Conservation (phyloP, 1,139 yeast species). For the Geotrichum reessii region DNA sequence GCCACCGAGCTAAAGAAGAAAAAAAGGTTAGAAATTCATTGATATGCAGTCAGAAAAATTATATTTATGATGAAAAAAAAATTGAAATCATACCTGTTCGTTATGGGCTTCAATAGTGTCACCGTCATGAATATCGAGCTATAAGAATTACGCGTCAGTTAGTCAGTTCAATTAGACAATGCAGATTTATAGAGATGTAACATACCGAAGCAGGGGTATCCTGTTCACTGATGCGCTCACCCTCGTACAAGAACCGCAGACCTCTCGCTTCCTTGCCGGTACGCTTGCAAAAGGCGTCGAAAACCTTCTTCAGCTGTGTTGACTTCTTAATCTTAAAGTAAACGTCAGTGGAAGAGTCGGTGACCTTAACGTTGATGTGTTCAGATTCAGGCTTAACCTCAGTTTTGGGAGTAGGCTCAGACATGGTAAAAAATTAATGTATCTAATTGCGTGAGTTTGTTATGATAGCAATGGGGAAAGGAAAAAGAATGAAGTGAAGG, state of each 20-base stretch:
- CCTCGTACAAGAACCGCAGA: constrained; percentile 86
- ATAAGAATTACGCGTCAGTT: constrained; percentile 20
- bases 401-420: constrained; percentile 30
- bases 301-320: constrained; percentile 87
- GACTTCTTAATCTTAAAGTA: constrained; percentile 92
- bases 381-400: constrained; percentile 37
- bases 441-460: background rate
- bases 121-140: constrained; percentile 85
- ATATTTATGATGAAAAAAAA: background rate
- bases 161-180: background rate
- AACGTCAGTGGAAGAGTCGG: constrained; percentile 89
- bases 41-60: background rate
- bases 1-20: constrained; percentile 11
- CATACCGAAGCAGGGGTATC: constrained; percentile 78
- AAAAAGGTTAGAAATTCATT: background rate
- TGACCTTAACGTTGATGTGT: constrained; percentile 88
- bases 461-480: background rate
- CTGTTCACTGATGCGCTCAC: constrained; percentile 79
- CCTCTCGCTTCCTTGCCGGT: constrained; percentile 84
- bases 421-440: constrained; percentile 4
- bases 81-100: constrained; percentile 48
- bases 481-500: background rate
- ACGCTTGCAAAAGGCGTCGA: constrained; percentile 97
- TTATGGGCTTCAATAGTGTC: constrained; percentile 98
- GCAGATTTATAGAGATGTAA: constrained; percentile 6